A percentile compares a stretch with the other conserved stretches of the same genome.
phyloP scores from a whole-genome alignment of 495 filamentous ascomycete species.

The Trichoderma erinaceum region DNA sequence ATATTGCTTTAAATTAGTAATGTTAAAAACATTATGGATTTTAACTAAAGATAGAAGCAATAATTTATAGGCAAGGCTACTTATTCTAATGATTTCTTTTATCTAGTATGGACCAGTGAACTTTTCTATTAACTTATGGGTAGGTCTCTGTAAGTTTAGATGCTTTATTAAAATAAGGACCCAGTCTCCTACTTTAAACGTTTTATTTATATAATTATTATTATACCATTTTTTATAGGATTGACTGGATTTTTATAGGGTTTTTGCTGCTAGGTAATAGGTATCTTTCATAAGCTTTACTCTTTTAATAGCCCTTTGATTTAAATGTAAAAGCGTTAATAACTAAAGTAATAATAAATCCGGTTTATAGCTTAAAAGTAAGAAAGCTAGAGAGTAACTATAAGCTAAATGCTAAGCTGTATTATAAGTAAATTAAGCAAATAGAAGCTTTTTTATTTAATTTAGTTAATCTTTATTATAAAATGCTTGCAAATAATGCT shows the following conservation, averaged over 20 bases:
- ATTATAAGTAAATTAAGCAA: background rate
- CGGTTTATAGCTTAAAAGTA: background rate
- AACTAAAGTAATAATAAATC: background rate
- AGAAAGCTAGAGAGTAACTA: background rate
- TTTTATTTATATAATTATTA: background rate
- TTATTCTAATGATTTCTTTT: too few relatives aligned
- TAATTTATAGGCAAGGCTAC: too few relatives aligned
- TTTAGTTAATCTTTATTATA: background rate
- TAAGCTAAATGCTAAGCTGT: background rate
- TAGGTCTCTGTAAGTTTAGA: background rate
- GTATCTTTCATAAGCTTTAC: background rate
- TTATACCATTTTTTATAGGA: background rate
- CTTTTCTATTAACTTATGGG: too few relatives aligned
- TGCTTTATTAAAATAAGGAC: background rate
- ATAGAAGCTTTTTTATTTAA: background rate
- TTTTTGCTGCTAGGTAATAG: background rate
- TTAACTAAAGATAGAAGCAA: background rate
- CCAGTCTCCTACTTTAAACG: background rate
- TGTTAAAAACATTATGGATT: background rate
- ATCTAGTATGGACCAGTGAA: too few relatives aligned
- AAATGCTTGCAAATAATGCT: constrained; percentile 11
- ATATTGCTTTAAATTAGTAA: constrained; percentile 3
- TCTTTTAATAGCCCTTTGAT: too few relatives aligned
- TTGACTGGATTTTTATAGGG: background rate
- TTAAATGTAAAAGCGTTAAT: background rate